phyloP scores from a whole-genome alignment of 306 rosid genomes.

The Cucumis sativus region DNA sequence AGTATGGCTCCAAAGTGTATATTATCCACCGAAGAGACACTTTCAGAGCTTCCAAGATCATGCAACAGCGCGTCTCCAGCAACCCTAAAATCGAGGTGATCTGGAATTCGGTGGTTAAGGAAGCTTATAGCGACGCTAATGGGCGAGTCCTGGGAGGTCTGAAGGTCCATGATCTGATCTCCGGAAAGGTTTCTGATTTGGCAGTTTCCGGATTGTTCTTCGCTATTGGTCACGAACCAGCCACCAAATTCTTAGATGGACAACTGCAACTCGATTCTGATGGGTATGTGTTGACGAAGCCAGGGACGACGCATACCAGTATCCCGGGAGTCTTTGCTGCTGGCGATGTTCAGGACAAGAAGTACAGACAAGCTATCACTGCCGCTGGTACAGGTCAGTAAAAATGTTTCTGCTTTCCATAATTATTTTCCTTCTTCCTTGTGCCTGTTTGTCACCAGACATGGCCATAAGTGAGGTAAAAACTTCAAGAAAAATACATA shows the following conservation, averaged over 20 bases:
- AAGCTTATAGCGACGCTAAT: slow-evolving; percentile 39
- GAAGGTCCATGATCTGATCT: slow-evolving; percentile 47
- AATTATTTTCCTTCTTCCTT: background rate
- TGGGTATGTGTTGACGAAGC: slow-evolving; percentile 53
- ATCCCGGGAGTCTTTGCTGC: slow-evolving; percentile 80
- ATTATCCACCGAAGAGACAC: slow-evolving; percentile 69
- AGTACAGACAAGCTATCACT: slow-evolving; percentile 87
- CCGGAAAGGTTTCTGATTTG: slow-evolving; percentile 46
- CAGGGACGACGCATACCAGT: slow-evolving; percentile 70
- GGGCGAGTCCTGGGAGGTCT: slow-evolving; percentile 47
- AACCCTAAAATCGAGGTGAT: slow-evolving; percentile 59
- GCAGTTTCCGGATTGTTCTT: slow-evolving; percentile 68
- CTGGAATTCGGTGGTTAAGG: slow-evolving; percentile 58
- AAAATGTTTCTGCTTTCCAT: background rate
- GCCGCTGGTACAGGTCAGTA: slow-evolving; percentile 69
- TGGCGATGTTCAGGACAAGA: slow-evolving; percentile 92
- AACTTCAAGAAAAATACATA: background rate
- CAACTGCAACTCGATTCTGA: slow-evolving; percentile 61
- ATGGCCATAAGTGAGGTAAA: background rate
- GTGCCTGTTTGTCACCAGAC: background rate
- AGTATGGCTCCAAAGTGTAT: slow-evolving; percentile 66
- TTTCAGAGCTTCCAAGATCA: slow-evolving; percentile 76
- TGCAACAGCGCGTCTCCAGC: slow-evolving; percentile 55
- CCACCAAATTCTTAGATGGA: slow-evolving; percentile 67
- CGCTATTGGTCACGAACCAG: slow-evolving; percentile 89